Base-by-base conservation (phyloP, 2,329 filamentous ascomycete species). In the Blastomyces silverae region DNA sequence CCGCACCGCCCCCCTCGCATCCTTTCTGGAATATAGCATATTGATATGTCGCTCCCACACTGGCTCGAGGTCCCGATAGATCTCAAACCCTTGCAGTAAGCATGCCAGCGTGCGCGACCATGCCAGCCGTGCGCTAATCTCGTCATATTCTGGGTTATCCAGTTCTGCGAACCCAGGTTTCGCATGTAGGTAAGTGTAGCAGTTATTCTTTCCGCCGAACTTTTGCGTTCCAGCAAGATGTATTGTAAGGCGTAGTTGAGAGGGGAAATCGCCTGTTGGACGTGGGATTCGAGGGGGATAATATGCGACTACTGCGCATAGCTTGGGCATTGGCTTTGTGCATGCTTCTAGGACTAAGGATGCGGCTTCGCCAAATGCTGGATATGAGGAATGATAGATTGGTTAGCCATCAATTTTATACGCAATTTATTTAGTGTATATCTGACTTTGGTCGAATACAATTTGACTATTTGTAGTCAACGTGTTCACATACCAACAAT, bases 91-190 rank as follows among this genome's bases (percentile, higher is more conserved):
- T 66, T 81, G 82, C 52, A 86, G 80, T 46, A 90, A 79, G 0
- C 80, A 76, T 0, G 79, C 79, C 65, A 92, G 71, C 46, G 85
- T 87, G 8, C 89, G 81, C n/a, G 82, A 85, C 83, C 87, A 91
- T 0, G 89, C 88, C 25, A 91, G 71, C n/a, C 83, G 82, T 1
- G 87, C 84, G 0, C 83, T 83, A 2, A 89, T 79, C 11, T 82
- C 79, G 67, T 91, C 83, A 69, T 86, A 91, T 68, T 88, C 84
- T 2, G 89, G 86, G 42, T 89, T 73, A 64, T 90, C 85, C 25
- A 83, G 81, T 74, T 92, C 89, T 0, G 89, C 89, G 67, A 92
- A 92, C 0, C 89, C 89, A 0, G 85, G 77, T 61, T 85, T 77
- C 0, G 76, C 84, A 66, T 81, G 79, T 13, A 81, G 79, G 68